These are phyloP conservation scores for Catenaria anguillulae DNA, from an alignment of 371 early-diverging fungal species.

Conservation along the genomic window DNA sequence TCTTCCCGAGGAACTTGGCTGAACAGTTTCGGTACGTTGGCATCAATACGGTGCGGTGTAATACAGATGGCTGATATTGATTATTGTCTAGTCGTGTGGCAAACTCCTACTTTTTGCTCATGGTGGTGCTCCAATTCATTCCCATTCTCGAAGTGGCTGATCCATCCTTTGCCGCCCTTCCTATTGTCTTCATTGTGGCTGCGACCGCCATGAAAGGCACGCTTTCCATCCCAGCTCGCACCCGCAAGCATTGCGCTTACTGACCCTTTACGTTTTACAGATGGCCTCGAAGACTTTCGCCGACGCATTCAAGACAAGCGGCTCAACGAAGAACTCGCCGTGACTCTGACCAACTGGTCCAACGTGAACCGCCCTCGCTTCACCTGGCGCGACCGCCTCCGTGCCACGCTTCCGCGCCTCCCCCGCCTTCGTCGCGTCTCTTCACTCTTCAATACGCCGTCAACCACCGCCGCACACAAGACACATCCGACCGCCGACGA, in stretches of 20 bases:
- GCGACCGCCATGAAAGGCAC: conserved; percentile 86
- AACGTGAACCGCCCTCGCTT: conserved; percentile 43
- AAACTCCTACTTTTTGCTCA: conserved; percentile 80
- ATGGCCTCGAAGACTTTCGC: conserved; percentile 90
- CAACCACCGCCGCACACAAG: too few relatives aligned
- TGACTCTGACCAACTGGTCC: conserved; percentile 48
- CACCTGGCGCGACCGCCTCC: conserved; percentile 1
- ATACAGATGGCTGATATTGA: too few relatives aligned
- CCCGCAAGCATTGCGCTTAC: conserved; percentile 29
- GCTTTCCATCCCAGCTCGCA: conserved; percentile 15
- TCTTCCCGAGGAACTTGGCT: conserved; percentile 87
- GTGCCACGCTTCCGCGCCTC: neutral
- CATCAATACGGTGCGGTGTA: too few relatives aligned
- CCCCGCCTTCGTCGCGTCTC: neutral
- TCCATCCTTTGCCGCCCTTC: conserved; percentile 66
- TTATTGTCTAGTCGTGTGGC: conserved; percentile 43
- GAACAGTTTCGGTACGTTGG: conserved; percentile 53
- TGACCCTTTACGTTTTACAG: conserved; percentile 54
- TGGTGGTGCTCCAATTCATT: conserved; percentile 64
- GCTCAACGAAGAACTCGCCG: conserved; percentile 62
- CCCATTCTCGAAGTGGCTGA: conserved; percentile 52
- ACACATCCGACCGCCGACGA: neutral
- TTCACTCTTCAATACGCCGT: too few relatives aligned
- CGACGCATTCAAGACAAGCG: conserved; percentile 77
- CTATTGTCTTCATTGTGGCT: conserved; percentile 61